Evolutionary conservation across 176 grass and related monocot species (phyloP), one percentile per base, ranked within the genome.

Genomic region (Oryza punctata): DNA sequence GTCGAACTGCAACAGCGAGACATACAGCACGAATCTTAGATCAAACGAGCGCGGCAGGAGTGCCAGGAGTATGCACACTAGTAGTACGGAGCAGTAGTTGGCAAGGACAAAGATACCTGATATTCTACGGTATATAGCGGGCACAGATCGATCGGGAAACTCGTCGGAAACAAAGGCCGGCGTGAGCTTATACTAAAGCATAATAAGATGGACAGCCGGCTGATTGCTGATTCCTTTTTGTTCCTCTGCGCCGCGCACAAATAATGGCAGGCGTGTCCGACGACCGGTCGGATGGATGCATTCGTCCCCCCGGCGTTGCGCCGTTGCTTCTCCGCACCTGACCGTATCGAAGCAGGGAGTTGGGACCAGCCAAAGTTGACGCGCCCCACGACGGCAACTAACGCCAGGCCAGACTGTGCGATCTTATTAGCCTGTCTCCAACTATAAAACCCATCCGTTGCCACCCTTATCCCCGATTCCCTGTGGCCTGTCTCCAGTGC

Each of bases 311-410:
- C 19, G 30, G 67, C 40, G 4, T 1, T 9, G 65, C 57, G 57
- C 21, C 21, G 40, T 5, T 35, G 37, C 78, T 19, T 54, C 81
- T 38, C 68, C 74, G 75, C 81, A 67, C 66, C 76, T 81, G 77
- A 64, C 82, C 82, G 82, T 81, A 57, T 89, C 82, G 77, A 15
- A 7, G 21, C 12, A 26, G 21, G 82, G 15, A 25, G 72, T 64
- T 41, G 78, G 82, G 72, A 76, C 82, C 78, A 26, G 71, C 72
- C 82, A 77, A 85, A 89, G 82, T 66, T 70, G 72, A 89, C 87
- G 87, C 82, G 82, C 72, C 76, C 87, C 76, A 85, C 82, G 65
- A 64, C 77, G 82, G 81, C 87, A 89, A 75, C 76, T 14, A 77
- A 75, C 76, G 69, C 76, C 35, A 61, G 63, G 82, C 81, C 87